Base-by-base conservation (phyloP, 768 basidiomycete species). In the Symmetrospora coprosmae region DNA sequence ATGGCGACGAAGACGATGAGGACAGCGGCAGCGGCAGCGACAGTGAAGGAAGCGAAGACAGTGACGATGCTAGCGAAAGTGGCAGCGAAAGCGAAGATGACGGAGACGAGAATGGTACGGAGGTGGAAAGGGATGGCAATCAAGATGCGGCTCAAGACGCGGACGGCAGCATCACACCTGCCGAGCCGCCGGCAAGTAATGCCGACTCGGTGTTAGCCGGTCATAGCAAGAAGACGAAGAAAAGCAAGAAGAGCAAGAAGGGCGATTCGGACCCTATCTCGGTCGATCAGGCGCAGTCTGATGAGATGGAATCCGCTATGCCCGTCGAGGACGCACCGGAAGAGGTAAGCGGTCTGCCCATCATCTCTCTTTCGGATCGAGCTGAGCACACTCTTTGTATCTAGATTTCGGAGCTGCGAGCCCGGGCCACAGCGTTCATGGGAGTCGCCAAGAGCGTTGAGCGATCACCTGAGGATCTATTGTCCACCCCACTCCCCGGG, bases 401-500 rank as follows among this genome's bases (percentile, higher is more conserved):
- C 17, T 53, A 65, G 60, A 60, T 68, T 72, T 73, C 72, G 23
- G 73, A 76, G 8, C 64, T 82, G 5, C 74, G 76, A 1, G 69
- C 72, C 19, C 71, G 74, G 59, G 80, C 79, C 1, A 72, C 74
- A 0, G 76, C 72, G 0, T 81, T 83, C 68, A 78, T 86, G 78
- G 84, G 82, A 4, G 81, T 82, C 0, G 64, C 75, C 2, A 72
- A 68, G 46, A 7, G 80, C 79, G 51, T 76, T 4, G 62, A 71
- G 1, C 76, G 81, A 3, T 79, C 83, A 1, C 75, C 78, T 0
- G 87, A 88, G 68, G 86, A 89, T 61, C 71, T 79, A 0, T 69
- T 84, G 27, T 84, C 82, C 66, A 89, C 87, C 0, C 89, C 89
- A 0, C 75, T 84, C 2, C 86, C 87, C 0, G 86, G 87, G 11